Base-by-base conservation (phyloP, 305 asterid species). In the Fraxinus nigra region DNA sequence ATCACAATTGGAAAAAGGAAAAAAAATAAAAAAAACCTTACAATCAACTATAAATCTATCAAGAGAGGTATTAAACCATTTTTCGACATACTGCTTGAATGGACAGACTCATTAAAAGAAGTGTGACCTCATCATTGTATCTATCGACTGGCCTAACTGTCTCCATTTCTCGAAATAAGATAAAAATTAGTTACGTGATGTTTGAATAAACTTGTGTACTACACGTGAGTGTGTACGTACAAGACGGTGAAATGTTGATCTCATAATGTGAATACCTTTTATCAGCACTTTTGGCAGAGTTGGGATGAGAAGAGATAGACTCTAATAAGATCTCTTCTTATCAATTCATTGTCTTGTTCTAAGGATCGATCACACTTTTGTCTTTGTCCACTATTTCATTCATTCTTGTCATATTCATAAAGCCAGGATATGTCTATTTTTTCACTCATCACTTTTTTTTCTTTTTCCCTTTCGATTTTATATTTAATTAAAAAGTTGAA, bases 281-380 rank as follows among this genome's bases (percentile, higher is more conserved):
- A 6, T 46, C 56, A 46, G 56, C 56, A 67, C 74, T 28, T 67
- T 67, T 28, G 18, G 37, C 37, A 9, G 74, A 10, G 69, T 26
- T 10, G 35, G n/a, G 74, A 67, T 67, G 74, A 67, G 74, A 24
- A 24, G 74, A 67, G 74, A 67, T 67, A 10, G 28, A 67, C 35
- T 67, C 35, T 13, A 67, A 10, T 4, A 11, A 67, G 35, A 67
- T 67, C 18, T 67, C 22, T 67, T 76, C 84, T 86, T 80, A 79
- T 86, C 82, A 73, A 72, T 30, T 73, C 83, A 34, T 16, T 78
- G 82, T 83, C 83, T 61, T 83, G 73, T 78, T 77, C 69, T 75
- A 32, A 28, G 26, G 81, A 54, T 77, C 73, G 9, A 2, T 59
- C 30, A 63, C 32, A 20, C 14, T 59, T 82, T 80, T 65, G 26